Conservation (phyloP, 176 grass and related monocot genomes). For the Oryza punctata region DNA sequence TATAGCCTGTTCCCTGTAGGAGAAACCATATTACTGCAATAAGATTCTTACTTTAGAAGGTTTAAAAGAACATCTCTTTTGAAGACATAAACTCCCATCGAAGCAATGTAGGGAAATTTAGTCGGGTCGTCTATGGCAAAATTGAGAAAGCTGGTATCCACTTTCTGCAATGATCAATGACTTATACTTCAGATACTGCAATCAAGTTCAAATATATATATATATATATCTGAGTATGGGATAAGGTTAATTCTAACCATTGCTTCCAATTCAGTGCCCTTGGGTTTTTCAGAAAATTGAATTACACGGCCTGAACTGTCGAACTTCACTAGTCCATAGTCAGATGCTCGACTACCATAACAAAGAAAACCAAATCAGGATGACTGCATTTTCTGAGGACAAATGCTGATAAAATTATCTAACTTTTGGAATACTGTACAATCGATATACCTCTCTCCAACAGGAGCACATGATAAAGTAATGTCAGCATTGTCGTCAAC, state of each 20-base stretch:
- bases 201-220: not conserved
- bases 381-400: not conserved
- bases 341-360: slow-evolving; percentile 70
- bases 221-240: not conserved
- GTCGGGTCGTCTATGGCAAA: slow-evolving; percentile 35
- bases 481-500: slow-evolving; percentile 74
- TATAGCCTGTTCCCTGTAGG: not conserved
- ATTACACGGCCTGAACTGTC: slow-evolving; percentile 60
- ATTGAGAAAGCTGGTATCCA: slow-evolving; percentile 47
- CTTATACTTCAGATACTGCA: not conserved
- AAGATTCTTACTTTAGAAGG: slow-evolving; percentile 61
- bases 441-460: slow-evolving; percentile 54
- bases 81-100: slow-evolving; percentile 82
- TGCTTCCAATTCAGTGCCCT: slow-evolving; percentile 57
- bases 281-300: slow-evolving; percentile 70
- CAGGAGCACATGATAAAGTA: slow-evolving; percentile 60
- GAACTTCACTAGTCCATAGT: slow-evolving; percentile 73
- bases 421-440: not conserved
- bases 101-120: slow-evolving; percentile 73
- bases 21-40: not conserved
- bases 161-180: slow-evolving; percentile 49
- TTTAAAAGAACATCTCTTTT: slow-evolving; percentile 66
- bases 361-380: slow-evolving; percentile 41
- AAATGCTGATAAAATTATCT: not conserved
- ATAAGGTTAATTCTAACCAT: slow-evolving; percentile 55